These are phyloP conservation scores for Fraxinus greggii DNA, from an alignment of 305 asterid species.

Conservation along the genomic window DNA sequence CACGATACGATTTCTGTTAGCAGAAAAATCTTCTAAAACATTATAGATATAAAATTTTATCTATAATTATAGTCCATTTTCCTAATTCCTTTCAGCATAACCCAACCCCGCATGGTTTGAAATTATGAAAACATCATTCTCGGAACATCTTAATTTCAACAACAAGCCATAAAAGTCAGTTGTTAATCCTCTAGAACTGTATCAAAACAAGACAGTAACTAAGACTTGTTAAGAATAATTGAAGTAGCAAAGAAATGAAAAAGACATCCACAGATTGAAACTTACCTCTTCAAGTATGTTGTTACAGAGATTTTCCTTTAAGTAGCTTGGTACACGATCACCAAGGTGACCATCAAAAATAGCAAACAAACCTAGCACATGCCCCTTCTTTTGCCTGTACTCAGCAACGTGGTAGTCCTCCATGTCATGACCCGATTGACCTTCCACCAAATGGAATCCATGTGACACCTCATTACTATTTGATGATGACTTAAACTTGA, in stretches of 20 bases:
- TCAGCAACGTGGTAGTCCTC: constrained; percentile 90
- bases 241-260: not conserved
- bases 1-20: not conserved
- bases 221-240: not conserved
- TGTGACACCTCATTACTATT: constrained; percentile 44
- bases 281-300: constrained; percentile 73
- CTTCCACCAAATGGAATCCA: constrained; percentile 76
- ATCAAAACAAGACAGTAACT: not conserved
- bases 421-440: constrained; percentile 79
- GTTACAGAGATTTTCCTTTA: constrained; percentile 64
- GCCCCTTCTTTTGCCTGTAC: constrained; percentile 50
- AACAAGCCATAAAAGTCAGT: not conserved
- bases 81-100: not conserved
- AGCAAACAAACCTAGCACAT: constrained; percentile 75
- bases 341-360: constrained; percentile 88
- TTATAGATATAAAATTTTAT: not conserved
- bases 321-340: constrained; percentile 69
- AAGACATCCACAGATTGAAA: constrained; percentile 1
- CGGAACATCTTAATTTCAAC: not conserved
- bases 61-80: not conserved
- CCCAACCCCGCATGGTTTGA: not conserved
- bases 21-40: not conserved
- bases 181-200: not conserved
- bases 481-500: constrained; percentile 38
- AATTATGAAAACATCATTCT: not conserved